Conservation (phyloP, 441 rosid species). For the Euphorbia celastroides region DNA sequence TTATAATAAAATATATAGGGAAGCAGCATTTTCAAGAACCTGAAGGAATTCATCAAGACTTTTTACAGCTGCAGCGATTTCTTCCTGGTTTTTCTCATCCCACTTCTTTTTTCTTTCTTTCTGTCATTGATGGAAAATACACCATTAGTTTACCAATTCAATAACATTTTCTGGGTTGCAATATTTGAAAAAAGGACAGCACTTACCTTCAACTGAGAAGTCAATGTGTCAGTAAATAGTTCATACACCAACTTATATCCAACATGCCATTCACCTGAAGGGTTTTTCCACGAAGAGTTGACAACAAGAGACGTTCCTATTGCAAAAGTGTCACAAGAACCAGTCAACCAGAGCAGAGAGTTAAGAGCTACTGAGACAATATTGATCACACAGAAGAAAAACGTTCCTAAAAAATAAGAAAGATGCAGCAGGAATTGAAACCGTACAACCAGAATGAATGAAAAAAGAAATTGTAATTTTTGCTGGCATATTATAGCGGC, state of each 20-base stretch:
- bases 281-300: constrained; percentile 91
- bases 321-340: background rate
- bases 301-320: constrained; percentile 65
- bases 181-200: constrained; percentile 4
- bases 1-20: constrained; percentile 1
- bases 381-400: background rate
- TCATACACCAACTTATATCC: constrained; percentile 84
- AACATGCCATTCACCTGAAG: constrained; percentile 92
- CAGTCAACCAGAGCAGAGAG: constrained; percentile 3
- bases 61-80: constrained; percentile 77
- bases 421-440: background rate
- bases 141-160: background rate
- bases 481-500: background rate
- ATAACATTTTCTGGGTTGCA: too few species aligned
- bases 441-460: background rate
- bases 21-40: constrained; percentile 40
- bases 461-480: background rate
- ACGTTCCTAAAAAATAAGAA: too few species aligned
- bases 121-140: constrained; percentile 30
- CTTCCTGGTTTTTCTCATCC: constrained; percentile 89
- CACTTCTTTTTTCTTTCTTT: constrained; percentile 81
- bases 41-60: constrained; percentile 71
- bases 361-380: background rate
- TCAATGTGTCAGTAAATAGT: constrained; percentile 64
- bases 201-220: constrained; percentile 79